Evolutionary conservation across 2,329 filamentous ascomycete genomes (phyloP).

Genomic region (Tolypocladium ovalisporum): DNA sequence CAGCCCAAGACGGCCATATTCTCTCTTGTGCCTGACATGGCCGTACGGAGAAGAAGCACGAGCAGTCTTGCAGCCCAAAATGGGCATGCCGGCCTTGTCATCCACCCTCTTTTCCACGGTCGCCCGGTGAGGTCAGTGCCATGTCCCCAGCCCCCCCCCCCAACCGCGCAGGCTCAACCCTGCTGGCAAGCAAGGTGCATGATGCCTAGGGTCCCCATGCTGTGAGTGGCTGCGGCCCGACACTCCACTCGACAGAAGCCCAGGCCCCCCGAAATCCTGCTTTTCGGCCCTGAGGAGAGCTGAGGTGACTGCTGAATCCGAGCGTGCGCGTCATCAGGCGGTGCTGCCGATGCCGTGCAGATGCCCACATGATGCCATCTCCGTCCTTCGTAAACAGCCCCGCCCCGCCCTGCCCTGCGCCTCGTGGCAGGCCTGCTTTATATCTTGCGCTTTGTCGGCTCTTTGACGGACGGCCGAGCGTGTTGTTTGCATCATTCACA

Average conservation of each 20-base stretch:
- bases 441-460: neutral
- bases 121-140: neutral
- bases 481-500: neutral
- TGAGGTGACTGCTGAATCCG: neutral
- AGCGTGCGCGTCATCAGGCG: neutral
- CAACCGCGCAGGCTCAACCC: neutral
- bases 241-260: neutral
- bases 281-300: neutral
- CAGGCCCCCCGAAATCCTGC: neutral
- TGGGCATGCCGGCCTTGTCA: neutral
- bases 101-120: neutral
- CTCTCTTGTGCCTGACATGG: neutral
- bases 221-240: neutral
- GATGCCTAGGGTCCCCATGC: neutral
- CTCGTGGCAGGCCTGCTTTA: neutral
- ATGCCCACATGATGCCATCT: conserved; percentile 1
- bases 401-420: neutral
- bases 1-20: neutral
- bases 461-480: neutral
- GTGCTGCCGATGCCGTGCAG: neutral
- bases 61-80: neutral
- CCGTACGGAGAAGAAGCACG: neutral
- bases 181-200: neutral
- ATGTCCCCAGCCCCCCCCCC: no score
- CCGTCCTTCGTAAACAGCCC: neutral